A percentile compares a stretch with the other conserved stretches of the same genome.
Conservation (phyloP, 805 yeast genomes). For the Metschnikowia gelsemii region DNA sequence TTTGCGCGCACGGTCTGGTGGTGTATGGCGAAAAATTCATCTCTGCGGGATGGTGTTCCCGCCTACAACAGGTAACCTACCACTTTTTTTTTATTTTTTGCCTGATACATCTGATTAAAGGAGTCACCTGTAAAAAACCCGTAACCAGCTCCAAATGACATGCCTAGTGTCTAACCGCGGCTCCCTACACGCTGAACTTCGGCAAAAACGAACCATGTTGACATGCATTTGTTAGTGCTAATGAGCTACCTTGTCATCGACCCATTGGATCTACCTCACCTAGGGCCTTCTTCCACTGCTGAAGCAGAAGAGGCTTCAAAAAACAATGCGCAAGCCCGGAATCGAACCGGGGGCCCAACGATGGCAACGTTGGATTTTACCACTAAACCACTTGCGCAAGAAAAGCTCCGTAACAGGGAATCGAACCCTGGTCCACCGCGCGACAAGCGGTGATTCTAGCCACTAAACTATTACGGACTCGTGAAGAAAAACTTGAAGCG, state of each 20-base stretch:
- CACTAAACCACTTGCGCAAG: constrained; percentile 25
- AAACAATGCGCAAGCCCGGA: constrained; percentile 26
- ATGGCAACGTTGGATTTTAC: constrained; percentile 27
- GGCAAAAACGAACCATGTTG: no score
- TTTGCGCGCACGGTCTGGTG: constrained; percentile 4
- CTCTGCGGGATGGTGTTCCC: not conserved
- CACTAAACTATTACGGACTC: constrained; percentile 25
- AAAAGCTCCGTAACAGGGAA: constrained; percentile 24
- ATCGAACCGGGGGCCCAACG: constrained; percentile 28
- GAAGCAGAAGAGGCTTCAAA: not conserved
- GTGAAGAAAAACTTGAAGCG: no score
- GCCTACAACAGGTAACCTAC: not conserved
- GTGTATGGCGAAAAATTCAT: not conserved
- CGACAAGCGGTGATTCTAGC: constrained; percentile 26
- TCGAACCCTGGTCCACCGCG: constrained; percentile 26
- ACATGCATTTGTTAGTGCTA: no score
- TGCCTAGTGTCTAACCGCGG: no score
- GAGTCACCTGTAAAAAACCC: no score
- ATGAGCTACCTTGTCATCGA: no score
- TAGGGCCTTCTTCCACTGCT: no score
- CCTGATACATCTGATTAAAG: no score
- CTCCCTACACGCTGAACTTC: no score
- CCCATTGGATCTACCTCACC: no score
- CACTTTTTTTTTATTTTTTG: no score
- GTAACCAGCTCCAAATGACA: no score